These are phyloP conservation scores for Oidium heveae DNA, from an alignment of 2,329 filamentous ascomycete species.

Conservation along the genomic window DNA sequence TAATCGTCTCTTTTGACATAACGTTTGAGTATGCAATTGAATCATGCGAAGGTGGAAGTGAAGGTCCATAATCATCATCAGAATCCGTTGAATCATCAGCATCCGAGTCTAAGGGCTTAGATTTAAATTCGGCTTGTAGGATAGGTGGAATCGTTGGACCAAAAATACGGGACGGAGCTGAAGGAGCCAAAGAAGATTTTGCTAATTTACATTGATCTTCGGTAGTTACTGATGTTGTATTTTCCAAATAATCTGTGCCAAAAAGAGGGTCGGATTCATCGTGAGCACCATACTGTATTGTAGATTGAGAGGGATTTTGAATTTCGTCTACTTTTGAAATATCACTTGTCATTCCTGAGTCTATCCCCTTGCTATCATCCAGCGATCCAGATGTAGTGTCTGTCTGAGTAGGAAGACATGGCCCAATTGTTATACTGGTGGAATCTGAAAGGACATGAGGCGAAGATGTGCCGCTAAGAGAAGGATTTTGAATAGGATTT, in stretches of 20 bases:
- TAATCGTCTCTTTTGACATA: neutral
- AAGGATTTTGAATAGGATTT: too few relatives aligned
- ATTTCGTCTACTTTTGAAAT: neutral
- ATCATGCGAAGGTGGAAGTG: constrained; percentile 23
- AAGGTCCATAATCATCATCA: constrained; percentile 32
- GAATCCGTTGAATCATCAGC: constrained; percentile 11
- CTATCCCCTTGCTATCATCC: too few relatives aligned
- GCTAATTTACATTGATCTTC: neutral
- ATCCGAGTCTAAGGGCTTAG: constrained; percentile 11
- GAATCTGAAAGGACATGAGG: too few relatives aligned
- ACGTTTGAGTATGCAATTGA: constrained; percentile 3
- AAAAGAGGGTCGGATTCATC: neutral
- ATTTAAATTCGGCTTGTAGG: constrained; percentile 15
- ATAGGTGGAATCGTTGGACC: constrained; percentile 21
- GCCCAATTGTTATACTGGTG: too few relatives aligned
- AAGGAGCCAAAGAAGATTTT: neutral
- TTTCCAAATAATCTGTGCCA: neutral
- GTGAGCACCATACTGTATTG: neutral
- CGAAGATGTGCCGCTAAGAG: too few relatives aligned
- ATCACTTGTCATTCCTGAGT: too few relatives aligned
- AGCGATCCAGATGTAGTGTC: too few relatives aligned
- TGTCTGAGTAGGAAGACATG: too few relatives aligned
- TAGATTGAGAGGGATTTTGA: neutral
- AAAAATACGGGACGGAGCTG: constrained; percentile 6
- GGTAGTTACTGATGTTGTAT: neutral